Percentiles rank a stretch among this genome's conserved stretches.
phyloP scores from a whole-genome alignment of 1,139 yeast species.

The Fermentozyma sake region DNA sequence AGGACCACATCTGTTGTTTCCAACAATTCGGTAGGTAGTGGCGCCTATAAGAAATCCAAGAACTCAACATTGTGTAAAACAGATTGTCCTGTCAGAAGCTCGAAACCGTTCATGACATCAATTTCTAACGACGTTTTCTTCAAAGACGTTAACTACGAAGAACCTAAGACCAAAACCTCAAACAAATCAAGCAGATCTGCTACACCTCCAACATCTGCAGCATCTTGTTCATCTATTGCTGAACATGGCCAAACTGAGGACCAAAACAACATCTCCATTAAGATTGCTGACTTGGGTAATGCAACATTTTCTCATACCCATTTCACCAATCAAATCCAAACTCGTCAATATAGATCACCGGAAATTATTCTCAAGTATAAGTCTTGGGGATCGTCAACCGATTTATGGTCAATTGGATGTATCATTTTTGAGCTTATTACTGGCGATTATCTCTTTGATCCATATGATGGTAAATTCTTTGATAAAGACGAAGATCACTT shows the following conservation, averaged over 20 bases:
- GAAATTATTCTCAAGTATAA: conserved; percentile 65
- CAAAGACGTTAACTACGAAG: conserved; percentile 11
- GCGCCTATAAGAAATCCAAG: conserved; percentile 20
- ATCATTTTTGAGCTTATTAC: conserved; percentile 75
- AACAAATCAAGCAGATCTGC: conserved; percentile 1
- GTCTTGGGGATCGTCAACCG: conserved; percentile 80
- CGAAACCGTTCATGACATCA: conserved; percentile 26
- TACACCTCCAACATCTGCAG: conserved; percentile 1
- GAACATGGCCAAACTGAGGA: no score
- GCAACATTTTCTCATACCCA: conserved; percentile 74
- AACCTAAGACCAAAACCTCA: conserved; percentile 3
- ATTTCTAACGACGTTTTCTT: conserved; percentile 18
- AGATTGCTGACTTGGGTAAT: conserved; percentile 83
- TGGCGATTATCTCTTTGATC: conserved; percentile 83
- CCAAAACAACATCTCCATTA: conserved; percentile 23
- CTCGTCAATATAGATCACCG: conserved; percentile 82
- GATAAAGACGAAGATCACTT: conserved; percentile 80
- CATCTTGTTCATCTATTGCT: conserved; percentile 1
- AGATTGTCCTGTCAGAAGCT: conserved; percentile 25
- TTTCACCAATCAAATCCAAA: conserved; percentile 80
- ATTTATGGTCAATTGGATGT: conserved; percentile 83
- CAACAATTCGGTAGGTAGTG: conserved; percentile 4
- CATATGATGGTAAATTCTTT: conserved; percentile 60
- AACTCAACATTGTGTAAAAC: conserved; percentile 14
- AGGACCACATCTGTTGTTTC: conserved; percentile 2